phyloP scores from a whole-genome alignment of 495 filamentous ascomycete genomes.

The Penicillium coffeae region DNA sequence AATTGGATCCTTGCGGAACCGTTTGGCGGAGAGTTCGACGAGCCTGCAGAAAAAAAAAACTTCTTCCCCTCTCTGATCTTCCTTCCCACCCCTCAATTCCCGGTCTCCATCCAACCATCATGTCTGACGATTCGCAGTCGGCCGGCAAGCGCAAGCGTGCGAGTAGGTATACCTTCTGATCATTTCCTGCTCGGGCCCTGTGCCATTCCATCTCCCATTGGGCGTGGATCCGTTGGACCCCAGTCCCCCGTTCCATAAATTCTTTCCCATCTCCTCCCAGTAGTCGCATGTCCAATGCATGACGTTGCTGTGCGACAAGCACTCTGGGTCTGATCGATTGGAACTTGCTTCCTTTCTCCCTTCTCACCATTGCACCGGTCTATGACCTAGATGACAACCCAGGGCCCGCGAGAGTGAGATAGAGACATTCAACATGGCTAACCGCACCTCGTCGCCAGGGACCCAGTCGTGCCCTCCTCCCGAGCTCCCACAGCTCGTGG shows the following conservation, averaged over 20 bases:
- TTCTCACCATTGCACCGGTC: not conserved
- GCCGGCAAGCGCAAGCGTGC: conserved; percentile 49
- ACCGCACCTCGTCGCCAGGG: conserved; percentile 40
- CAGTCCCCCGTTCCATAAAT: not conserved
- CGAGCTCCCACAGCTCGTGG: conserved; percentile 81
- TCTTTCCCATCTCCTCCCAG: not conserved
- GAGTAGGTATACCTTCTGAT: conserved; percentile 32
- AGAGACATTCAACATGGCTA: conserved; percentile 15
- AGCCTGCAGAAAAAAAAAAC: conserved; percentile 15
- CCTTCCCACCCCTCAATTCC: conserved; percentile 1
- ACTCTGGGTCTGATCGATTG: not conserved
- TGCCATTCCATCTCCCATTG: not conserved
- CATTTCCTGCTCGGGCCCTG: not conserved
- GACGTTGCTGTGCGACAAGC: not conserved
- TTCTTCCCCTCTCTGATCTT: conserved; percentile 17
- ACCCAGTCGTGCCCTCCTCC: conserved; percentile 95
- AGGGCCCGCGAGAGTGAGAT: not conserved
- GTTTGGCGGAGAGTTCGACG: conserved; percentile 6
- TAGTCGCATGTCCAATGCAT: not conserved
- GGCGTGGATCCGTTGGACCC: not conserved
- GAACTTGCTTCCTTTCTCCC: not conserved
- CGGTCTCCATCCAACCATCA: conserved; percentile 13
- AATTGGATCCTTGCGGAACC: conserved; percentile 14
- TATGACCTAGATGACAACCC: not conserved
- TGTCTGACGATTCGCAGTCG: conserved; percentile 39